Evolutionary conservation across 1,139 yeast species (phyloP).

Genomic region (Debaryomycetaceae sp.): DNA sequence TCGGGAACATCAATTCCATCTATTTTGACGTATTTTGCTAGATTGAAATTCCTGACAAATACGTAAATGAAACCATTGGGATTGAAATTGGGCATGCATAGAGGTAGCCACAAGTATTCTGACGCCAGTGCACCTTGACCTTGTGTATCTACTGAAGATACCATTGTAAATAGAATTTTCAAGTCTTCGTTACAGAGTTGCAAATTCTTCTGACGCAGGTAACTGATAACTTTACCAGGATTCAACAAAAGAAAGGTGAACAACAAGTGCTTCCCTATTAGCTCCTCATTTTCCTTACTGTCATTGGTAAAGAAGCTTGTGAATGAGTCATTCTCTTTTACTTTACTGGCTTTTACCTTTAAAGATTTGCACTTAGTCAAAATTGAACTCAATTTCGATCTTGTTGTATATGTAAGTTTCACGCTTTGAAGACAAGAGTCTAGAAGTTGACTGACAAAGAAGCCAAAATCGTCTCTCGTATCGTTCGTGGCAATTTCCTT

Average conservation of each 20-base stretch:
- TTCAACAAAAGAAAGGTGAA: slow-evolving; percentile 28
- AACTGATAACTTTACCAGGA: slow-evolving; percentile 24
- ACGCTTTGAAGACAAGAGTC: slow-evolving; percentile 28
- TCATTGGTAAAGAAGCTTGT: slow-evolving; percentile 7
- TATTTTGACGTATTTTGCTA: slow-evolving; percentile 15
- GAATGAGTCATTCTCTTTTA: slow-evolving; percentile 5
- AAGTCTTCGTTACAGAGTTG: slow-evolving; percentile 29
- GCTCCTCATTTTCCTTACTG: slow-evolving; percentile 6
- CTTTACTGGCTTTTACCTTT: slow-evolving; percentile 9
- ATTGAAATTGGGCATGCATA: slow-evolving; percentile 89
- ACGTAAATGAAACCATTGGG: slow-evolving; percentile 82
- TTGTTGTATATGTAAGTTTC: slow-evolving; percentile 30
- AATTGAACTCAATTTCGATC: slow-evolving; percentile 29
- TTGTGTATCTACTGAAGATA: slow-evolving; percentile 22
- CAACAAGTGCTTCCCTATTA: slow-evolving; percentile 28
- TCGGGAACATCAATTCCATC: slow-evolving; percentile 12
- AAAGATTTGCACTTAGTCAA: slow-evolving; percentile 22
- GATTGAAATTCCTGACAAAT: slow-evolving; percentile 59
- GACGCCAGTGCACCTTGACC: slow-evolving; percentile 12
- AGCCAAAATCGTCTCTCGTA: slow-evolving; percentile 10
- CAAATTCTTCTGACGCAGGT: slow-evolving; percentile 35
- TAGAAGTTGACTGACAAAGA: slow-evolving; percentile 27
- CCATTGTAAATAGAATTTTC: slow-evolving; percentile 25
- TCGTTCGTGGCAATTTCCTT: slow-evolving; percentile 2
- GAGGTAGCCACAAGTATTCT: slow-evolving; percentile 90